These are phyloP conservation scores for Cyberlindnera sargentensis DNA, from an alignment of 805 yeast species.

Conservation along the genomic window DNA sequence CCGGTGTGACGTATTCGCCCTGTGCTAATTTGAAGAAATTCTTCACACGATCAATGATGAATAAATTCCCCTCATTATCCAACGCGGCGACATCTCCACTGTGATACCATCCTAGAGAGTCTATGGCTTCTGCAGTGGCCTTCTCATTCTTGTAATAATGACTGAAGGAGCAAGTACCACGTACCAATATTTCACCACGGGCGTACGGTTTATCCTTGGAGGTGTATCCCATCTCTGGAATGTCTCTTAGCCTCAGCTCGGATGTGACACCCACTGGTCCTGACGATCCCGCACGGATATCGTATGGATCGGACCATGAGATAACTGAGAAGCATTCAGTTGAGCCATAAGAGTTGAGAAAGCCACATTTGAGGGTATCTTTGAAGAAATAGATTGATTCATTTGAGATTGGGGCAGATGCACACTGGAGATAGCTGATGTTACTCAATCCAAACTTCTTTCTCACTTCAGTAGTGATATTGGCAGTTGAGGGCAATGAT, in stretches of 20 bases:
- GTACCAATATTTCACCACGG: constrained; percentile 44
- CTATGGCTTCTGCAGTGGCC: constrained; percentile 26
- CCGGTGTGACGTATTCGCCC: constrained; percentile 57
- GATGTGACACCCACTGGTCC: constrained; percentile 42
- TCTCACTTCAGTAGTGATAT: constrained; percentile 18
- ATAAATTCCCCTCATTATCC: constrained; percentile 39
- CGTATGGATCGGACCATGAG: constrained; percentile 29
- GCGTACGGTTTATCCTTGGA: constrained; percentile 31
- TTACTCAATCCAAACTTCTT: constrained; percentile 33
- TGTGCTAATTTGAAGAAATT: constrained; percentile 54
- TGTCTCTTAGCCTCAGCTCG: constrained; percentile 46
- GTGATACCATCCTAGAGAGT: constrained; percentile 44
- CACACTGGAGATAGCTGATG: constrained; percentile 28
- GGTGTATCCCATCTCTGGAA: constrained; percentile 50
- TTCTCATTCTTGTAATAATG: constrained; percentile 19
- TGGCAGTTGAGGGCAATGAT: constrained; percentile 1
- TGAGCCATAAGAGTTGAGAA: constrained; percentile 54
- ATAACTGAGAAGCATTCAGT: constrained; percentile 53
- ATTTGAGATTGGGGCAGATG: constrained; percentile 57
- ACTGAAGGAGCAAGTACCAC: constrained; percentile 44
- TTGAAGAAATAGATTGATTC: constrained; percentile 48
- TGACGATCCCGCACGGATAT: constrained; percentile 36
- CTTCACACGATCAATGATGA: constrained; percentile 56
- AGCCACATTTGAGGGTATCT: constrained; percentile 38
- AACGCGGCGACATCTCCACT: constrained; percentile 50